Conservation (phyloP, 139 green algal genomes). For the Tetradesmus obliquus region DNA sequence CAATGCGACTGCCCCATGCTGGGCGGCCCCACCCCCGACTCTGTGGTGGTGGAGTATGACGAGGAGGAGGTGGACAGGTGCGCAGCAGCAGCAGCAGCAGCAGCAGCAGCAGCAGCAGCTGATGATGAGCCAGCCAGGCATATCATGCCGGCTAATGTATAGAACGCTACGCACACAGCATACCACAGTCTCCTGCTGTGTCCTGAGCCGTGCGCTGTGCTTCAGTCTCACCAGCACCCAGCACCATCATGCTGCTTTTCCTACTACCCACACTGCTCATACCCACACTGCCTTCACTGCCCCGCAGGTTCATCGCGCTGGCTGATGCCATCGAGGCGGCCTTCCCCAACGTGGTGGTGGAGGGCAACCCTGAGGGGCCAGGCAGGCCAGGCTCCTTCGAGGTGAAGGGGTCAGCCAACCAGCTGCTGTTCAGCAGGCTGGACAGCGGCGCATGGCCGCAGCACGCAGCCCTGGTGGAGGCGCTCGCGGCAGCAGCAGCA, state of each 20-base stretch:
- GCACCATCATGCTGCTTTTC: too few relatives aligned
- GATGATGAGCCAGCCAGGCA: neutral
- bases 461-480: neutral
- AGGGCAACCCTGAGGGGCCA: constrained; percentile 55
- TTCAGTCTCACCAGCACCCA: too few relatives aligned
- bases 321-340: constrained; percentile 65
- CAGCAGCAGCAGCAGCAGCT: neutral
- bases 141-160: neutral
- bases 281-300: too few relatives aligned
- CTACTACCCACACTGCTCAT: too few relatives aligned
- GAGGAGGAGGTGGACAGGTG: constrained; percentile 45
- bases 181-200: neutral
- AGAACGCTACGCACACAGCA: neutral
- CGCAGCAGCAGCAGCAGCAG: neutral
- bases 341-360: constrained; percentile 57
- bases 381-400: constrained; percentile 63
- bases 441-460: constrained; percentile 9
- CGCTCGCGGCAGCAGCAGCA: neutral
- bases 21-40: constrained; percentile 23
- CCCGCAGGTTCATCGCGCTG: constrained; percentile 53
- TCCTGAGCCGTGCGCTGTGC: too few relatives aligned
- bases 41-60: constrained; percentile 41
- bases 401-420: constrained; percentile 43
- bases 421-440: constrained; percentile 57
- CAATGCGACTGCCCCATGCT: constrained; percentile 39